These are phyloP conservation scores for Boletus pseudo-olivaceus DNA, from an alignment of 768 basidiomycete species.

Conservation along the genomic window DNA sequence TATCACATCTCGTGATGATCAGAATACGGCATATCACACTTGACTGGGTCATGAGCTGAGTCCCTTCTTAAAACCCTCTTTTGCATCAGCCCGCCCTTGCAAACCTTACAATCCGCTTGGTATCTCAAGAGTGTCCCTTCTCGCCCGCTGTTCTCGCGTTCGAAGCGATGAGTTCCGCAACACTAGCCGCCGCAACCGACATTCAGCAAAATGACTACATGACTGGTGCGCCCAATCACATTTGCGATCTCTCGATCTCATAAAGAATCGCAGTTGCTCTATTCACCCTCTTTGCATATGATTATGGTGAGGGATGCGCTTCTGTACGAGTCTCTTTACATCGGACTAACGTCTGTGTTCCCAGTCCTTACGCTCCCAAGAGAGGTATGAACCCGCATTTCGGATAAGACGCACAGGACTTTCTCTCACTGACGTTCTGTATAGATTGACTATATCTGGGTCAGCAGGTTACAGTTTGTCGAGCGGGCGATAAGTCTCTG, in stretches of 20 bases:
- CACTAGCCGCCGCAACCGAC: not conserved
- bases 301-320: conserved; percentile 4
- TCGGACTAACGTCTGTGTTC: not conserved
- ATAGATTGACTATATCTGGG: not conserved
- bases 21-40: not conserved
- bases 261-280: not conserved
- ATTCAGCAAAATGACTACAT: conserved; percentile 5
- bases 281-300: conserved; percentile 6
- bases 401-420: not conserved
- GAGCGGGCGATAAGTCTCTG: not conserved
- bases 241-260: not conserved
- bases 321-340: not conserved
- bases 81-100: not conserved
- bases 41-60: no score
- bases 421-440: not conserved
- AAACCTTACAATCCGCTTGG: not conserved
- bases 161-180: not conserved
- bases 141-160: not conserved
- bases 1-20: not conserved
- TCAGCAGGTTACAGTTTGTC: not conserved
- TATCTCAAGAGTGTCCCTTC: not conserved
- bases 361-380: conserved; percentile 6
- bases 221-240: not conserved
- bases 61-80: not conserved
- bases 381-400: not conserved